A percentile compares a stretch with the other conserved stretches of the same genome.
phyloP scores from a whole-genome alignment of 306 rosid genomes.

The Alnus glutinosa region DNA sequence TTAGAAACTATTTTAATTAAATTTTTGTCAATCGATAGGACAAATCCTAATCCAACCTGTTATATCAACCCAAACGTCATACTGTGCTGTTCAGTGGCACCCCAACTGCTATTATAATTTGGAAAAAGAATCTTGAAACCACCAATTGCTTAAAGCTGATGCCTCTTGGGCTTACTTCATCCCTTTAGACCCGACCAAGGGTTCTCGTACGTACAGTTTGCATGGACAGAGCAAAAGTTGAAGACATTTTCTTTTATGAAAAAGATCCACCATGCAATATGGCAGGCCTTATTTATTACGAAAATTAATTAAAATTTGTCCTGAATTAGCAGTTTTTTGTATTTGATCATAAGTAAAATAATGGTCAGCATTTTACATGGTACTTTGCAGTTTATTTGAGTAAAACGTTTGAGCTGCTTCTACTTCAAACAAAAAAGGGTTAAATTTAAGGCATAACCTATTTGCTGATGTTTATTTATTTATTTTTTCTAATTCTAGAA shows the following conservation, averaged over 20 bases:
- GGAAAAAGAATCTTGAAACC: neutral
- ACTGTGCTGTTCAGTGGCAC: neutral
- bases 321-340: too few relatives aligned
- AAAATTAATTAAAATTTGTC: too few relatives aligned
- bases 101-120: neutral
- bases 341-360: too few relatives aligned
- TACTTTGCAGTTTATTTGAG: too few relatives aligned
- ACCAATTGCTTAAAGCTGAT: neutral
- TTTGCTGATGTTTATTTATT: too few relatives aligned
- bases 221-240: neutral
- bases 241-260: neutral
- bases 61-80: neutral
- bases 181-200: neutral
- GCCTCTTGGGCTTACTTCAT: neutral
- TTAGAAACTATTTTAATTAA: neutral
- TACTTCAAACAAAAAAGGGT: too few relatives aligned
- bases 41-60: neutral
- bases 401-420: too few relatives aligned
- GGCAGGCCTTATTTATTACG: too few relatives aligned
- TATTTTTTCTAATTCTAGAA: too few relatives aligned
- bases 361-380: too few relatives aligned
- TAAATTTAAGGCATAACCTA: too few relatives aligned
- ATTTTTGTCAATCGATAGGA: neutral
- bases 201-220: neutral
- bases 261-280: too few relatives aligned